These are phyloP conservation scores for Epichloe aotearoae DNA, from an alignment of 2,329 filamentous ascomycete genomes.

Conservation along the genomic window DNA sequence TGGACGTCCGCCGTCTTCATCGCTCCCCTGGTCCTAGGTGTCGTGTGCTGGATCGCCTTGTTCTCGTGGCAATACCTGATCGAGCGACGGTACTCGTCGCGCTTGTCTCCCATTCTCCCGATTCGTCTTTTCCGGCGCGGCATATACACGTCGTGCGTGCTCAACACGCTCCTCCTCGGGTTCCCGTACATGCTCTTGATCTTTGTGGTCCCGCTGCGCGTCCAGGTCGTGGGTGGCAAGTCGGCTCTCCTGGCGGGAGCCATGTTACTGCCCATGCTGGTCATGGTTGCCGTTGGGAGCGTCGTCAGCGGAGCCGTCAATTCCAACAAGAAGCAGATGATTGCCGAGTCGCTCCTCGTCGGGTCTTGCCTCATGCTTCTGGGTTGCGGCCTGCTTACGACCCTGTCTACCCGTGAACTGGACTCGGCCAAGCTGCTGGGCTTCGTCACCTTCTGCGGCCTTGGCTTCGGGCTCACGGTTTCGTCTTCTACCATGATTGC, in stretches of 20 bases:
- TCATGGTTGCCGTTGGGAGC: slow-evolving; percentile 32
- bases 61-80: slow-evolving; percentile 17
- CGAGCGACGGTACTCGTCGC: slow-evolving; percentile 14
- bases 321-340: slow-evolving; percentile 23
- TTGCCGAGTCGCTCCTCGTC: slow-evolving; percentile 29
- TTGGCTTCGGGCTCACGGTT: slow-evolving; percentile 38
- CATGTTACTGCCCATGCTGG: slow-evolving; percentile 41
- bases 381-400: slow-evolving; percentile 34
- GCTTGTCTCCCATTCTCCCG: slow-evolving; percentile 30
- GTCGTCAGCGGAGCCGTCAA: slow-evolving; percentile 29
- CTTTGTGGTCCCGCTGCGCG: slow-evolving; percentile 35
- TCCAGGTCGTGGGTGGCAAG: slow-evolving; percentile 37
- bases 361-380: slow-evolving; percentile 30
- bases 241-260: slow-evolving; percentile 32
- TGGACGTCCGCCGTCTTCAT: slow-evolving; percentile 30
- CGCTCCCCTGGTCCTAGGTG: slow-evolving; percentile 16
- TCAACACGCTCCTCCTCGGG: slow-evolving; percentile 35
- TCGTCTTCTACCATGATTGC: slow-evolving; percentile 34
- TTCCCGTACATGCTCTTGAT: slow-evolving; percentile 37
- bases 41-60: slow-evolving; percentile 16
- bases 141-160: slow-evolving; percentile 27
- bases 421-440: slow-evolving; percentile 34
- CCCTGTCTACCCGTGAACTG: slow-evolving; percentile 11
- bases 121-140: slow-evolving; percentile 33
- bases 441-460: slow-evolving; percentile 35